phyloP scores from a whole-genome alignment of 352 stramenopile species.

The Phytophthora cactorum region DNA sequence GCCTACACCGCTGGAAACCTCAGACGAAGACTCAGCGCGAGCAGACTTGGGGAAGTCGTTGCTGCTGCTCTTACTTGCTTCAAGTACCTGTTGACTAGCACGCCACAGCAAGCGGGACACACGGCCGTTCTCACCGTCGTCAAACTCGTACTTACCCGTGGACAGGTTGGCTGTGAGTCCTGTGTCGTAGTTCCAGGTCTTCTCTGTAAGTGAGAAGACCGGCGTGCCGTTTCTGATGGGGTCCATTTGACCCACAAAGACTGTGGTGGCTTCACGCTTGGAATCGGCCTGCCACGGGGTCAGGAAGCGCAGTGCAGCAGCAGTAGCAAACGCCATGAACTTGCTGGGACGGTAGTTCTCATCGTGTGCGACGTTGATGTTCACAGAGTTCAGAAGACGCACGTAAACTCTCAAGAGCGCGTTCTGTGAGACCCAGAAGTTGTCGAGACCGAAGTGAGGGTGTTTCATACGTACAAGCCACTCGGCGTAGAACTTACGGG shows the following conservation, averaged over 20 bases:
- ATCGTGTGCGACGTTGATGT: conserved; percentile 23
- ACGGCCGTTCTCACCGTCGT: conserved; percentile 42
- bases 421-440: conserved; percentile 95
- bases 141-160: conserved; percentile 62
- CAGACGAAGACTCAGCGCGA: conserved; percentile 31
- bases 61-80: conserved; percentile 48
- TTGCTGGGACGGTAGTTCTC: conserved; percentile 35
- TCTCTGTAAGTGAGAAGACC: conserved; percentile 36
- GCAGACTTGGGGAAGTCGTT: conserved; percentile 38
- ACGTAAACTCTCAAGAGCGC: conserved; percentile 60
- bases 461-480: conserved; percentile 90
- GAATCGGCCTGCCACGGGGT: conserved; percentile 48
- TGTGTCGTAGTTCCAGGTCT: conserved; percentile 53
- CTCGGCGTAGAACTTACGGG: conserved; percentile 68
- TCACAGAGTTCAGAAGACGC: conserved; percentile 44
- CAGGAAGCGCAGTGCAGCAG: conserved; percentile 54
- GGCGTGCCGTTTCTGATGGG: conserved; percentile 42
- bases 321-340: conserved; percentile 61
- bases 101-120: conserved; percentile 32
- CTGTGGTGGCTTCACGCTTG: conserved; percentile 19
- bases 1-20: conserved; percentile 39
- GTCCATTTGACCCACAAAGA: conserved; percentile 62
- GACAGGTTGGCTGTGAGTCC: conserved; percentile 49
- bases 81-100: conserved; percentile 32
- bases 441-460: conserved; percentile 88